Base-by-base conservation (phyloP, 2,329 filamentous ascomycete genomes). In the Dactylella cylindrospora region DNA sequence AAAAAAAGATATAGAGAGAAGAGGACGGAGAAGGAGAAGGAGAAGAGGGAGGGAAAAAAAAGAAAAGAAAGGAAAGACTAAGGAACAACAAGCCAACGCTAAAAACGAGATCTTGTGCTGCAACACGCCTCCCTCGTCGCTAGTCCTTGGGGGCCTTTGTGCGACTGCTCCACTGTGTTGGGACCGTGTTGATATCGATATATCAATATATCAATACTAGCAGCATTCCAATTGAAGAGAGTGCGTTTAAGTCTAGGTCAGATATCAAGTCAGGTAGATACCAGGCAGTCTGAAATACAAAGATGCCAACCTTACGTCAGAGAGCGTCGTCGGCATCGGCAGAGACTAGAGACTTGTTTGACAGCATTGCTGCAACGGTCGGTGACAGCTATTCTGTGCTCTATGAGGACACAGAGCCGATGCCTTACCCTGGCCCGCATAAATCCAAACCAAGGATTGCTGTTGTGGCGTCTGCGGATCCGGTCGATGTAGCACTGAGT, bases 401-500 rank as follows among this genome's bases (percentile, higher is more conserved):
- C 29, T 67, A 66, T 46, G 31, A 45, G 22, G 33, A 10, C 12
- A 64, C 67, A 10, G 50, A 62, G 7, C 49, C 59, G 25, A 52
- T 68, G 1, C 66, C 62, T 1, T 55, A 61, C 19, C 55, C 59
- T 15, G 66, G 66, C 3, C 46, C 39, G 5, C 35, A 54, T 25
- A 20, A 22, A 15, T 46, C 40, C 15, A 20, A 33, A 6, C 57
- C 53, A n/a, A 53, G 67, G 3, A 46, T 66, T 5, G 66, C 67
- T 67, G 73, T 75, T 45, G 76, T 85, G 15, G 77, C 78, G 47
- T 70, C 74, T 7, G 80, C 77, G 10, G 83, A 85, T 68, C 82
- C 83, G 1, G 80, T 83, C 23, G 77, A 80, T 70, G 75, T 77
- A 32, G 81, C 84, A n/a, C 33, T 57, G 19, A 54, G 47, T 46